Base-by-base conservation (phyloP, 1,284 basidiomycete species). In the Tylopilus sp. region DNA sequence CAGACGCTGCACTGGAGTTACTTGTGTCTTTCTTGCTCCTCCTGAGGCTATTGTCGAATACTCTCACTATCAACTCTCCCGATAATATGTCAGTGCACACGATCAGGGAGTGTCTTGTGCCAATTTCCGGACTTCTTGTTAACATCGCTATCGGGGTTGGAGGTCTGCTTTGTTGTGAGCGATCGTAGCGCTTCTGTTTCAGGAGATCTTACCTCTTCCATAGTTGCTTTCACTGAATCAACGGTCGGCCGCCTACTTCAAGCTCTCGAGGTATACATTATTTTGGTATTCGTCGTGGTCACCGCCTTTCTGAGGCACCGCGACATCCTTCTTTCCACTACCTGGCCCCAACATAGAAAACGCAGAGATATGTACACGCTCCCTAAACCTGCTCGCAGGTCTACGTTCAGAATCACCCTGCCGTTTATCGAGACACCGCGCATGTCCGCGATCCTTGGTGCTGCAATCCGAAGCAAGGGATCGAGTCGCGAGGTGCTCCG, bases 141-240 rank as follows among this genome's bases (percentile, higher is more conserved):
- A 80, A 76, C 48, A 61, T 76, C 16, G 74, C 72, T 25, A 64
- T 86, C 33, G 79, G 74, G 15, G 65, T 84, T 29, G 82, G 79
- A 18, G 78, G 81, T 55, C 64, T 86, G 29, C 56, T 80, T n/a
- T 59, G 65, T 38, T 79, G 86, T 88, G 58, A 71, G 86, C 75
- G 16, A 18, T 31, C 21, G 4, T 23, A 19, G 11, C 13, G 30
- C 25, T 44, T 40, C 21, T 30, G 26, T 21, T 38, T 34, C 44
- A 41, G 45, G 26, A 51, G 25, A 47, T 48, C 55, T 56, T 19
- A 60, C 33, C 47, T 33, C 31, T 46, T 50, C 26, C 26, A 8
- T 53, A 89, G 86, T 83, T 59, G 67, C 73, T 48, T 87, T 88
- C 59, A 78, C 85, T 2, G 86, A 89, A 64, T 79, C 79, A 10